These are phyloP conservation scores for Alternaria solani DNA, from an alignment of 2,329 filamentous ascomycete genomes.

Conservation along the genomic window DNA sequence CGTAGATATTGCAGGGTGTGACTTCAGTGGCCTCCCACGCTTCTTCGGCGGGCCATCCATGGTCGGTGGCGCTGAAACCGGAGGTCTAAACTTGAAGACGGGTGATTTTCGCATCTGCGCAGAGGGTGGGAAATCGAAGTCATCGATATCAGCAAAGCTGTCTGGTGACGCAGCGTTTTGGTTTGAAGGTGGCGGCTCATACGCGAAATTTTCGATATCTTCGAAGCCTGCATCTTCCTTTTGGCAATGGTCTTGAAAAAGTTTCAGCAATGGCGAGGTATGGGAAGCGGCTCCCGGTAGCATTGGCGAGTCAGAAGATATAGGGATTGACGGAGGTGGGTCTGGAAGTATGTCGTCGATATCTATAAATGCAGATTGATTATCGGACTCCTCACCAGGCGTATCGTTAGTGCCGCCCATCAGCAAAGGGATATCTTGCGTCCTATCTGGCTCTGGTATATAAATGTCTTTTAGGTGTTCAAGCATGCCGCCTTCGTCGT, in stretches of 20 bases:
- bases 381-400: neutral
- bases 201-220: constrained; percentile 37
- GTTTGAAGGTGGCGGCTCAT: constrained; percentile 38
- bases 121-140: constrained; percentile 31
- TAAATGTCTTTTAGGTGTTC: constrained; percentile 37
- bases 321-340: constrained; percentile 12
- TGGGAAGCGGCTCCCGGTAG: constrained; percentile 14
- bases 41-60: constrained; percentile 27
- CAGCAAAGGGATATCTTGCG: constrained; percentile 40
- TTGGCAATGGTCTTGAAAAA: neutral
- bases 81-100: neutral
- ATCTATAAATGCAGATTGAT: constrained; percentile 20
- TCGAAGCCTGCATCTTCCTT: constrained; percentile 21
- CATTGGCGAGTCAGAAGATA: constrained; percentile 36
- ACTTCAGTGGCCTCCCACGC: constrained; percentile 32
- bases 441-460: constrained; percentile 43
- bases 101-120: constrained; percentile 10
- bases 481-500: constrained; percentile 41
- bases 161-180: constrained; percentile 30
- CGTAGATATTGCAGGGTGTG: constrained; percentile 14
- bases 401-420: constrained; percentile 29
- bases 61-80: constrained; percentile 5
- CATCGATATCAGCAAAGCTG: constrained; percentile 39
- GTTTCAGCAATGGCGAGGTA: neutral
- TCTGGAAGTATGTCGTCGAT: constrained; percentile 30